Conservation (phyloP, 352 stramenopile species). For the Pythium utonaiense region DNA sequence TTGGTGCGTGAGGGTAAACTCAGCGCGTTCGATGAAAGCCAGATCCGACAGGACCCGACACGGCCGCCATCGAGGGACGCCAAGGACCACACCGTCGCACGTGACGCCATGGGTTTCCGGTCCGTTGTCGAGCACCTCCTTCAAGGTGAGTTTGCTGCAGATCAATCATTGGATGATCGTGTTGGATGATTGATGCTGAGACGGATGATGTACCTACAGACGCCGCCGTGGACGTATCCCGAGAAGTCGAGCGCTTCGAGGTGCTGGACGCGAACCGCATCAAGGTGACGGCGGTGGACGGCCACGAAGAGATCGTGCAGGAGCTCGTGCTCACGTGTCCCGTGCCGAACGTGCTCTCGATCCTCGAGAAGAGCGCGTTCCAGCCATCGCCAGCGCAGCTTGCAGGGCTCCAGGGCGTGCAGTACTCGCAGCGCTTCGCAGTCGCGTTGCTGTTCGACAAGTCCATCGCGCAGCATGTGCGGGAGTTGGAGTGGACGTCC, state of each 20-base stretch:
- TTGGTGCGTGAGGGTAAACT: conserved; percentile 31
- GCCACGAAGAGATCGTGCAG: conserved; percentile 51
- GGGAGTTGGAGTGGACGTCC: conserved; percentile 52
- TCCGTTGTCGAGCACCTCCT: conserved; percentile 53
- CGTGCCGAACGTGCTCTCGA: conserved; percentile 50
- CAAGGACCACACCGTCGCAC: conserved; percentile 39
- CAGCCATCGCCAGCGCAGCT: conserved; percentile 24
- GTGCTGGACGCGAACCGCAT: conserved; percentile 47
- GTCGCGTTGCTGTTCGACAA: conserved; percentile 60
- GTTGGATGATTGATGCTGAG: background rate
- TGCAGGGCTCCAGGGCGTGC: conserved; percentile 38
- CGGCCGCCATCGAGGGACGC: conserved; percentile 22
- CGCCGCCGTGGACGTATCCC: conserved; percentile 36
- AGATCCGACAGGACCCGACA: conserved; percentile 48
- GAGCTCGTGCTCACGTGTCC: conserved; percentile 69
- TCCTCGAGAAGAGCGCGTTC: conserved; percentile 52
- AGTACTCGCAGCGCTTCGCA: conserved; percentile 70
- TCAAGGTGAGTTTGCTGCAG: conserved; percentile 27
- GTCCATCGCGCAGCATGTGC: conserved; percentile 29
- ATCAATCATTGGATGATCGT: background rate
- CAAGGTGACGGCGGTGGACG: conserved; percentile 37
- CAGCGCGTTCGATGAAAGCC: conserved; percentile 37
- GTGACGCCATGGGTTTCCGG: conserved; percentile 44
- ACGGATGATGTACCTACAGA: conserved; percentile 20
- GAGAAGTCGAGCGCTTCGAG: conserved; percentile 47